phyloP scores from a whole-genome alignment of 192 early-diverging fungal genomes.

The Coemansia sp. region DNA sequence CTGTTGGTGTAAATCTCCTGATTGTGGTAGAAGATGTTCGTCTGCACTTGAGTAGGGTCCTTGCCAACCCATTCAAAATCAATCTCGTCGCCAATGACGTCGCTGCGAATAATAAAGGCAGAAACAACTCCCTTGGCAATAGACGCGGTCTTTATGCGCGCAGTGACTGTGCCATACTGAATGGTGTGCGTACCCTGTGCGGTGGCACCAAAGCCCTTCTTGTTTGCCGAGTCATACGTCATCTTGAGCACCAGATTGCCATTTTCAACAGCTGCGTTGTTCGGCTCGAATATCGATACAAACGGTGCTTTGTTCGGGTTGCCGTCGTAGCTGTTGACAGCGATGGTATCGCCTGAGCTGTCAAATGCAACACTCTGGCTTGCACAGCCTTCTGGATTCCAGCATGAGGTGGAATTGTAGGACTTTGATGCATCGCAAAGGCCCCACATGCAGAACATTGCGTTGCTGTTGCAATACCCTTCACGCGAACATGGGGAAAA shows the following conservation, averaged over 20 bases:
- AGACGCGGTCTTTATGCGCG: constrained; percentile 61
- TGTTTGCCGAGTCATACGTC: constrained; percentile 36
- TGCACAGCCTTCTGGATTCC: constrained; percentile 43
- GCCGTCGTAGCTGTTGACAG: constrained; percentile 27
- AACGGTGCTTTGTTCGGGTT: constrained; percentile 44
- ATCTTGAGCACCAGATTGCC: constrained; percentile 47
- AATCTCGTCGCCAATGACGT: constrained; percentile 62
- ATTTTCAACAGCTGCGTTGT: constrained; percentile 29
- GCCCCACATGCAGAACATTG: constrained; percentile 51
- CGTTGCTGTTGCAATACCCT: constrained; percentile 48
- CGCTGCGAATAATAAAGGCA: constrained; percentile 58
- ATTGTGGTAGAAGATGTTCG: constrained; percentile 65
- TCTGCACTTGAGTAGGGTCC: constrained; percentile 57
- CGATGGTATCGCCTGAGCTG: constrained; percentile 23
- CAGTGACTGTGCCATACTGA: constrained; percentile 63
- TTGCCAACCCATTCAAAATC: constrained; percentile 70
- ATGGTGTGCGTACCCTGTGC: constrained; percentile 46
- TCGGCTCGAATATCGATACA: constrained; percentile 49
- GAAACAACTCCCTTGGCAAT: constrained; percentile 59
- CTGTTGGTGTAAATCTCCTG: constrained; percentile 60
- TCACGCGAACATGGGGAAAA: constrained; percentile 43
- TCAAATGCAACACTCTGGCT: constrained; percentile 38
- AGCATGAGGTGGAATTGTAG: constrained; percentile 50
- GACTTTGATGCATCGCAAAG: constrained; percentile 40
- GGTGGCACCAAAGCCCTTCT: constrained; percentile 62